Evolutionary conservation across 352 stramenopile genomes (phyloP), one percentile per base, ranked within the genome.

Genomic region (Phytophthora vignae): DNA sequence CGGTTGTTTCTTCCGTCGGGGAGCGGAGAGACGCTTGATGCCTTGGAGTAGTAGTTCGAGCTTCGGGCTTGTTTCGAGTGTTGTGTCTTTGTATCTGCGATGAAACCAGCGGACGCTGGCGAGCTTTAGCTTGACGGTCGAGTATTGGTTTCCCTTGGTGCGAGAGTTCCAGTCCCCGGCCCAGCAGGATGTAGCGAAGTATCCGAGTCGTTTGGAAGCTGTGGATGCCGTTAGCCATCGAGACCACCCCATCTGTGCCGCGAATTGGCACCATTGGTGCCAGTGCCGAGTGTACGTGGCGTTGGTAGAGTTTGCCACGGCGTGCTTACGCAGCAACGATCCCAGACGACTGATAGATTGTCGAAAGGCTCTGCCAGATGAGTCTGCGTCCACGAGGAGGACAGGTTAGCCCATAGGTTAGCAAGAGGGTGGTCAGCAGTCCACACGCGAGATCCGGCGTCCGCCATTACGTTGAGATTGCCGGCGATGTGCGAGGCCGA

Each of bases 271-370:
- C 69, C 69, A 77, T 44, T 77, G 69, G 1, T 44, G 7, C 68
- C 68, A 71, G 17, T 66, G 33, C 5, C 15, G 12, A 29, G 15
- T 46, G 46, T 71, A 68, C 31, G 48, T 64, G 50, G 62, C 33
- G 1, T 40, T 57, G 57, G 62, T 71, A 68, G 68, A 65, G 40
- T 49, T 40, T 59, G 61, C 56, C 22, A 71, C n/a, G 22, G 68
- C 31, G 2, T 68, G 14, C 12, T 27, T 5, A 22, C 60, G 31
- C 4, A 74, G 55, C 55, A 74, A 38, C 17, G 27, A 40, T 59
- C 60, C 55, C 67, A 70, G n/a, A 55, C 48, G 5, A 7, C 31
- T 58, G 68, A 75, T 22, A 75, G 68, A 71, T 75, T 44, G 60
- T 53, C 46, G 61, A 58, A 75, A 8, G 52, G 57, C 42, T 15